Evolutionary conservation across 164 flowering plant species (phyloP).

Genomic region (Aristolochia fimbriata): DNA sequence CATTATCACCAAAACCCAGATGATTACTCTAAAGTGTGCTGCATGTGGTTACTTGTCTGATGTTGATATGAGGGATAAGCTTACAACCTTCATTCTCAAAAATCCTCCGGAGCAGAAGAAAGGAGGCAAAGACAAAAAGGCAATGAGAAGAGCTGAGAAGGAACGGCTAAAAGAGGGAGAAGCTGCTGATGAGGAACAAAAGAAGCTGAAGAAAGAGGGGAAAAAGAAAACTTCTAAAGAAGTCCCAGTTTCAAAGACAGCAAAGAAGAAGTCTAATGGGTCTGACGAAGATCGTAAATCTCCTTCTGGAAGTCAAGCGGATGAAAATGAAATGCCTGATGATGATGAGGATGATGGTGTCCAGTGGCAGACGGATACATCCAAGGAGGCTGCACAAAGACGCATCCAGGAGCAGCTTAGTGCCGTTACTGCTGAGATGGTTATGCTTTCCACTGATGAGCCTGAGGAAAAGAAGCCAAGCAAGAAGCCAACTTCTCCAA

Average conservation of each 20-base stretch:
- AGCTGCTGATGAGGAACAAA: constrained; percentile 75
- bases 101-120: constrained; percentile 87
- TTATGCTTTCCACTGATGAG: constrained; percentile 48
- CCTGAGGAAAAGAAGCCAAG: constrained; percentile 18
- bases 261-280: constrained; percentile 36
- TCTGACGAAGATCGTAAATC: constrained; percentile 60
- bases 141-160: constrained; percentile 91
- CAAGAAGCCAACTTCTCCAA: constrained; percentile 14
- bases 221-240: constrained; percentile 51
- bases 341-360: constrained; percentile 32
- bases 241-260: constrained; percentile 12
- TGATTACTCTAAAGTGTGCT: constrained; percentile 78
- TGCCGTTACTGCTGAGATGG: constrained; percentile 69
- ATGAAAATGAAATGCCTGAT: constrained; percentile 30
- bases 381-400: constrained; percentile 51
- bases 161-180: constrained; percentile 92
- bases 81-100: constrained; percentile 75
- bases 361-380: constrained; percentile 80
- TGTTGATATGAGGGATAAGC: constrained; percentile 93
- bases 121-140: constrained; percentile 74
- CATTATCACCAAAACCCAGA: constrained; percentile 66
- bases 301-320: constrained; percentile 44
- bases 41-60: constrained; percentile 91
- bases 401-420: constrained; percentile 71
- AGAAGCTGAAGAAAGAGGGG: constrained; percentile 58